Evolutionary conservation across 495 filamentous ascomycete genomes (phyloP).

Genomic region (Aspergillus funiculosus): DNA sequence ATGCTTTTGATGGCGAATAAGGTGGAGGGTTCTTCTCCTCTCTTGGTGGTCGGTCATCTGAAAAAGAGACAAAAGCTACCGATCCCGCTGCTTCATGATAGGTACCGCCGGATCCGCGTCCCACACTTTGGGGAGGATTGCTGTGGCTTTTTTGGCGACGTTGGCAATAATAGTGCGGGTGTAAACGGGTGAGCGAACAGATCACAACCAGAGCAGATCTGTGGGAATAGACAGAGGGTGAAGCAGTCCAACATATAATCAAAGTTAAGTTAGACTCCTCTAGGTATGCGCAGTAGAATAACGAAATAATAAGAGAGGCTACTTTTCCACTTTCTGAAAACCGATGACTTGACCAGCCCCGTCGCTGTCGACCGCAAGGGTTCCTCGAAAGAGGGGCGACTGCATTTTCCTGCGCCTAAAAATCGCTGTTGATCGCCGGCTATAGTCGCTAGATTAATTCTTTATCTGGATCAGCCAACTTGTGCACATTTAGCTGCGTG

Average conservation of each 20-base stretch:
- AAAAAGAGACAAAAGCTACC: constrained; percentile 20
- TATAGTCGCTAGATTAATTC: neutral
- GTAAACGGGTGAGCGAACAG: constrained; percentile 20
- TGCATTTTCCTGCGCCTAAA: neutral
- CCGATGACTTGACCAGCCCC: neutral
- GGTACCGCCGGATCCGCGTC: constrained; percentile 32
- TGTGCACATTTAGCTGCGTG: constrained; percentile 5
- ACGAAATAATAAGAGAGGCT: no score
- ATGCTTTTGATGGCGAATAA: constrained; percentile 11
- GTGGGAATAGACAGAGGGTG: no score
- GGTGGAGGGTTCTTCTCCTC: constrained; percentile 7
- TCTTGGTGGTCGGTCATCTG: constrained; percentile 11
- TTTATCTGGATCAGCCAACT: constrained; percentile 3
- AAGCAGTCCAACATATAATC: neutral
- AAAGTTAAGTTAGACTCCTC: no score
- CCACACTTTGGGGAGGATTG: constrained; percentile 20
- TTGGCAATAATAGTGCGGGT: constrained; percentile 18
- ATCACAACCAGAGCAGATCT: no score
- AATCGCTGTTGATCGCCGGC: neutral
- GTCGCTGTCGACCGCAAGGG: constrained; percentile 1
- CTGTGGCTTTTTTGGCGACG: constrained; percentile 24
- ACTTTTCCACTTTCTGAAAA: neutral
- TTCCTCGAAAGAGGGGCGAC: neutral
- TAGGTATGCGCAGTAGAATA: no score
- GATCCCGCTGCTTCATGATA: constrained; percentile 23